phyloP scores from a whole-genome alignment of 176 grass and related monocot species.

The Puccinellia tenuiflora region DNA sequence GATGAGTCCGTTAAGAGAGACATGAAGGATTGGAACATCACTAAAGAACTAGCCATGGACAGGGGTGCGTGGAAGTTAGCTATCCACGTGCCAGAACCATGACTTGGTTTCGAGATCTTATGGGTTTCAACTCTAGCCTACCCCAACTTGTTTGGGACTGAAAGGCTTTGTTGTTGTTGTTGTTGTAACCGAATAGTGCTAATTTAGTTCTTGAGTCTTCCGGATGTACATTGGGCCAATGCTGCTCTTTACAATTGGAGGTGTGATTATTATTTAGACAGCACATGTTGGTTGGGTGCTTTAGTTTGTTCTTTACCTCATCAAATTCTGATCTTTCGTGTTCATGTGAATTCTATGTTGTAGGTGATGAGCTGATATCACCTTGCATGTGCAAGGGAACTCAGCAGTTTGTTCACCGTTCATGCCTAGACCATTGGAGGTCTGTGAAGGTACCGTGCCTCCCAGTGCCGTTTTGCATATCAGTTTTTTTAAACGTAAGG shows the following conservation, averaged over 20 bases:
- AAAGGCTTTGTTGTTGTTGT: too few species aligned
- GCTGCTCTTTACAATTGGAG: not conserved
- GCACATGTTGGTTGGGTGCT: not conserved
- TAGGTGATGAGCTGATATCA: constrained; percentile 96
- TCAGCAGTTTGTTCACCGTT: constrained; percentile 95
- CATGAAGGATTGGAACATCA: too few species aligned
- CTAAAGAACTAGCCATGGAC: too few species aligned
- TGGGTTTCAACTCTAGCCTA: too few species aligned
- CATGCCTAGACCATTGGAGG: constrained; percentile 99
- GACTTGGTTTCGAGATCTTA: too few species aligned
- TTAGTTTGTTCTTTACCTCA: not conserved
- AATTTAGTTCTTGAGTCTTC: not conserved
- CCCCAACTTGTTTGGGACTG: too few species aligned
- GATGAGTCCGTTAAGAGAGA: too few species aligned
- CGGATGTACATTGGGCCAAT: not conserved
- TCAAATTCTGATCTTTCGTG: not conserved
- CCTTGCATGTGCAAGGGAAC: constrained; percentile 99
- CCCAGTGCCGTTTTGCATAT: not conserved
- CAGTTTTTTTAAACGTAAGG: not conserved
- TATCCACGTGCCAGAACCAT: too few species aligned
- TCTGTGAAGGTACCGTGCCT: constrained; percentile 67
- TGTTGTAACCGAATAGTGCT: not conserved
- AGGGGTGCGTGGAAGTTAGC: too few species aligned
- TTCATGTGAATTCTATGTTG: not conserved
- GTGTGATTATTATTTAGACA: constrained; percentile 1